Evolutionary conservation across 2,329 filamentous ascomycete genomes (phyloP), one percentile per base, ranked within the genome.

Genomic region (Beauveria caledonica): DNA sequence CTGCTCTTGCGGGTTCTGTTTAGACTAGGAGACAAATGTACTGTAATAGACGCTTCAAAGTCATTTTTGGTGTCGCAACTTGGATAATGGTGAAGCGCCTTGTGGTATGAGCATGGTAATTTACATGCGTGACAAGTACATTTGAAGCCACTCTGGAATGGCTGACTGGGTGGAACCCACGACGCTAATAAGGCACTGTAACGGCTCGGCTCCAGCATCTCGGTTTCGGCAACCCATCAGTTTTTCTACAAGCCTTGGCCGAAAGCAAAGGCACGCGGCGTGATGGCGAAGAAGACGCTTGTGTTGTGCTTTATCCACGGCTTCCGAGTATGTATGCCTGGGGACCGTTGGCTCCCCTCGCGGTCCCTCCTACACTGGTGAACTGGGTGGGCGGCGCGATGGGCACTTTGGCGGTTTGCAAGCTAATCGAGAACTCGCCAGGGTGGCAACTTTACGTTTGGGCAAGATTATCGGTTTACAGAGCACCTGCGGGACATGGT

Each of bases 271-370:
- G 25, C 11, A 13, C 49, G 27, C 36, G 46, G 36, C 39, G 40
- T 7, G 19, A 60, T 60, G 62, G 87, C 86, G 83, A 89, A 87
- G 78, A 92, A 90, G 76, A 94, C 89, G 62, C 75, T 95, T 42
- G 75, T 95, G 44, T 76, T 95, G 62, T 89, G 88, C 70, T 94
- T 94, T 73, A 90, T 94, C 63, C 90, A 95, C 73, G 90, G 90
- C 71, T 95, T 95, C 83, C 91, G 94, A 81, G 84, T 86, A 68
- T 46, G 67, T 63, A 36, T 17, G 1, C 23, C 27, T 13, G 27
- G 27, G 25, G 17, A 19, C 13, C 13, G 17, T 15, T 17, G 36
- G 29, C 33, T 11, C 29, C 17, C 7, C 25, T 5, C n/a, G 8
- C 10, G 9, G 3, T 9, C 29, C 10, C 10, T 33, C 27, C 44